Conservation (phyloP, 805 yeast genomes). For the Monosporozyma unispora region DNA sequence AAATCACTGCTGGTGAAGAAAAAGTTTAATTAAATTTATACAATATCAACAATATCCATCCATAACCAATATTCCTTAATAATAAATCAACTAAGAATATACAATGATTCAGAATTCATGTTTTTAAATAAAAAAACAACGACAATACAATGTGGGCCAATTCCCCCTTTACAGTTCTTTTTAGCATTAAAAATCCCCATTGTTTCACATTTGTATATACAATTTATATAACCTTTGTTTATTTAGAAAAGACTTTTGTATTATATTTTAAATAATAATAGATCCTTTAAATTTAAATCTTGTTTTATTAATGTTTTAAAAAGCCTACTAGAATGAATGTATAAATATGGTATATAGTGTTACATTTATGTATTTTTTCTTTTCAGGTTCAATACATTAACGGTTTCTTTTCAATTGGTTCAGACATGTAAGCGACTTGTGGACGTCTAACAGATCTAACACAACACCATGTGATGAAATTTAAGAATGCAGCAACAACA, state of each 20-base stretch:
- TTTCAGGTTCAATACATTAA: constrained; percentile 5
- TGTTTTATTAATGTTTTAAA: not conserved
- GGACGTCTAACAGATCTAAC: constrained; percentile 15
- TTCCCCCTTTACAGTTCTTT: too few species aligned
- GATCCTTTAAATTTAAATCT: not conserved
- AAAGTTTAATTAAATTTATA: not conserved
- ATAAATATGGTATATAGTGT: not conserved
- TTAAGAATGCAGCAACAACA: constrained; percentile 38
- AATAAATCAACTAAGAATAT: too few species aligned
- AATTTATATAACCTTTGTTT: not conserved
- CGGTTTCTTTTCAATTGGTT: constrained; percentile 18
- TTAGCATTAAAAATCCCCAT: too few species aligned
- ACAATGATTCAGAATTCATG: too few species aligned
- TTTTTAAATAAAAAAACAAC: too few species aligned
- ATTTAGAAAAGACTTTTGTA: not conserved
- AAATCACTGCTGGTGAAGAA: constrained; percentile 1
- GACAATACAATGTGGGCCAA: too few species aligned
- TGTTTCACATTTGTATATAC: not conserved
- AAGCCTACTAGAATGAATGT: not conserved
- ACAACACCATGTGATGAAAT: constrained; percentile 34
- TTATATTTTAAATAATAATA: not conserved
- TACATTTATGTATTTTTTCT: not conserved
- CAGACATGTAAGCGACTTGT: constrained; percentile 9
- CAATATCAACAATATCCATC: not conserved
- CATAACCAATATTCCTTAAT: not conserved